Conservation (phyloP, 257 asterid species). For the Haberlea rhodopensis region DNA sequence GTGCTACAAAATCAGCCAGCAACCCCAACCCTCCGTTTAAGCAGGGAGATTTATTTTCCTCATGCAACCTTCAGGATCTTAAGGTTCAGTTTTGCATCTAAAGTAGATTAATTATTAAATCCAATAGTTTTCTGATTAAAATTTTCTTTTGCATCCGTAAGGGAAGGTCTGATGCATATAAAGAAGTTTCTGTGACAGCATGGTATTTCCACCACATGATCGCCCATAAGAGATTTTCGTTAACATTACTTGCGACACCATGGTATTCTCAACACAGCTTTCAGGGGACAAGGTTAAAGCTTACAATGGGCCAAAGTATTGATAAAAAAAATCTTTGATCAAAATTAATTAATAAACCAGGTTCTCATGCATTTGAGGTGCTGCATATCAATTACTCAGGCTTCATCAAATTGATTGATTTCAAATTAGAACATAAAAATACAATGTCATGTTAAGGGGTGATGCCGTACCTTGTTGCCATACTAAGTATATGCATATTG, state of each 20-base stretch:
- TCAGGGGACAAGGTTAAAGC: no score
- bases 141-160: background rate
- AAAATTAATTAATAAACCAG: constrained; percentile 15
- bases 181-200: constrained; percentile 1
- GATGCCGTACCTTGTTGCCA: constrained; percentile 57
- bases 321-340: background rate
- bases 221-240: background rate
- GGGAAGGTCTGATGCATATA: constrained; percentile 2
- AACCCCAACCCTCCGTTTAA: no score
- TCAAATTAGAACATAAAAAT: constrained; percentile 8
- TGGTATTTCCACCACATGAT: background rate
- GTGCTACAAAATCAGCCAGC: no score
- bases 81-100: constrained; percentile 13
- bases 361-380: constrained; percentile 5
- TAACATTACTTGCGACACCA: background rate
- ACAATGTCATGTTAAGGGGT: constrained; percentile 1
- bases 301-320: no score
- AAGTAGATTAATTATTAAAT: constrained; percentile 8
- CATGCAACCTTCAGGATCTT: constrained; percentile 14
- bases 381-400: constrained; percentile 19
- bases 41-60: background rate
- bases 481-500: constrained; percentile 56
- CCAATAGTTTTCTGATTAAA: constrained; percentile 8
- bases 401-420: constrained; percentile 22
- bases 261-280: constrained; percentile 4